A percentile compares a stretch with the other conserved stretches of the same genome.
Evolutionary conservation across 179 eudicot genomes (phyloP).

Genomic region (Patellifolia procumbens): DNA sequence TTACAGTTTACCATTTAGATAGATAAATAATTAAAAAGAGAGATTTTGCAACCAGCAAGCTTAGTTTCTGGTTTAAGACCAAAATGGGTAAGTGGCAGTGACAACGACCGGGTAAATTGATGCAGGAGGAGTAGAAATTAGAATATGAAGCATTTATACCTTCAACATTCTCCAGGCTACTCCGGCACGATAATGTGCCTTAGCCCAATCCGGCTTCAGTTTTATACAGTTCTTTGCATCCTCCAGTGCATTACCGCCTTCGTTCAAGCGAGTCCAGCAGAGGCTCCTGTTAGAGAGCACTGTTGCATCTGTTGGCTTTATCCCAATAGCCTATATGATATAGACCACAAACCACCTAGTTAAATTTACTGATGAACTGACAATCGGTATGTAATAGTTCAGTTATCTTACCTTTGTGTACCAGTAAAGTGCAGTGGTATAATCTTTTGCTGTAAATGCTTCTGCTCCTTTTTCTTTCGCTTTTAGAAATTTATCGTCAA

Average conservation of each 20-base stretch:
- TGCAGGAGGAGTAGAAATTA: not conserved
- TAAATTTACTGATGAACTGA: too few species aligned
- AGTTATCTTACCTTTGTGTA: not conserved
- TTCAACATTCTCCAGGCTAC: not conserved
- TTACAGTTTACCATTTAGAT: too few species aligned
- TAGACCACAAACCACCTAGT: not conserved
- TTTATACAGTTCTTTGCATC: conserved; percentile 36
- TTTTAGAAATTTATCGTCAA: not conserved
- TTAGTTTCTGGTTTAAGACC: too few species aligned
- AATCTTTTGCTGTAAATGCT: not conserved
- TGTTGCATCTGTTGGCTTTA: conserved; percentile 26
- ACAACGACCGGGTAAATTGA: too few species aligned
- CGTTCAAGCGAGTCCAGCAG: conserved; percentile 28
- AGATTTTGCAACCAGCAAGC: too few species aligned
- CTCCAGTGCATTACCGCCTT: conserved; percentile 28
- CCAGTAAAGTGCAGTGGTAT: not conserved
- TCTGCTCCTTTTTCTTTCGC: not conserved
- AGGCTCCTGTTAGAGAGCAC: conserved; percentile 38
- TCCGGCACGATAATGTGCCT: conserved; percentile 40
- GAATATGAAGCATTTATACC: not conserved
- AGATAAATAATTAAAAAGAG: too few species aligned
- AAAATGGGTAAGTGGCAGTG: too few species aligned
- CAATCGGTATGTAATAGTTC: too few species aligned
- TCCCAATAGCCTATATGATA: conserved; percentile 25
- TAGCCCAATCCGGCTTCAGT: conserved; percentile 32